Evolutionary conservation across 352 stramenopile species (phyloP).

Genomic region (Blastocystis sp.): DNA sequence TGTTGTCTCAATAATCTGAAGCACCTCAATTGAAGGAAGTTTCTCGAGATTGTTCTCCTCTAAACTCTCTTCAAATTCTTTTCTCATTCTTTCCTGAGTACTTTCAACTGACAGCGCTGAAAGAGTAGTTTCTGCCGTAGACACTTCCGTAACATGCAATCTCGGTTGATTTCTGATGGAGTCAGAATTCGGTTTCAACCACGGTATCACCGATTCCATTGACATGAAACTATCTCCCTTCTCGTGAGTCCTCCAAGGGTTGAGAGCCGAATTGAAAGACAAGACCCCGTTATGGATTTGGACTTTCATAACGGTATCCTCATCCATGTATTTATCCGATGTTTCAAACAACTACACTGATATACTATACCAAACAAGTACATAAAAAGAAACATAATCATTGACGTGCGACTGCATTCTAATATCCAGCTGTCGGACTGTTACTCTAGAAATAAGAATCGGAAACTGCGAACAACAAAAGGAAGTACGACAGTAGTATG

Average conservation of each 20-base stretch:
- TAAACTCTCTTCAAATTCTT: conserved; percentile 19
- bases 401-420: too few species aligned
- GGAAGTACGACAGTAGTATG: too few species aligned
- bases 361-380: not conserved
- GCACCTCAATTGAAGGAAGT: not conserved
- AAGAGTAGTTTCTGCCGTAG: not conserved
- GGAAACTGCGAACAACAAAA: too few species aligned
- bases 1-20: conserved; percentile 14
- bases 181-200: not conserved
- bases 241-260: not conserved
- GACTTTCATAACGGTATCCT: not conserved
- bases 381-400: too few species aligned
- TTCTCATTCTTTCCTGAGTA: not conserved
- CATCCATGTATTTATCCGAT: not conserved
- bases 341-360: not conserved
- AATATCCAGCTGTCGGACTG: too few species aligned
- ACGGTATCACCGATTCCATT: not conserved
- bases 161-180: not conserved
- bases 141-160: not conserved
- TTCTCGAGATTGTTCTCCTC: not conserved
- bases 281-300: not conserved
- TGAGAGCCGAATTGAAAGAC: not conserved
- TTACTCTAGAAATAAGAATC: too few species aligned
- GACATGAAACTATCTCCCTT: not conserved
- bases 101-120: not conserved